Conservation (phyloP, 495 filamentous ascomycete species). For the Penicillium malachiteum region DNA sequence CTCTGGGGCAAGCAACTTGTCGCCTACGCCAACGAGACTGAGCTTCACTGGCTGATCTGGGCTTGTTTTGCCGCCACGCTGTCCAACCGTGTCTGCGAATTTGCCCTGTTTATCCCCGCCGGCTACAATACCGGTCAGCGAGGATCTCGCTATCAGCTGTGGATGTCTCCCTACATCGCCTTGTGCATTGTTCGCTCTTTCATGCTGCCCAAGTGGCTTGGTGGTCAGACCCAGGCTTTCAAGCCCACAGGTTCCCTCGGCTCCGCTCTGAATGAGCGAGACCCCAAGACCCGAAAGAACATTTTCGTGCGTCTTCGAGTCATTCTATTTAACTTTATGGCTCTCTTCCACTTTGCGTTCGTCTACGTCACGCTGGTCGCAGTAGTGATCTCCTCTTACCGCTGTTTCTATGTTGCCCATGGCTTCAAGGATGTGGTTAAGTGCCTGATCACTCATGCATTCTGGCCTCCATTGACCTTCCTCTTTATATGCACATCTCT, state of each 20-base stretch:
- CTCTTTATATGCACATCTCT: constrained; percentile 37
- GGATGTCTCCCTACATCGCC: constrained; percentile 48
- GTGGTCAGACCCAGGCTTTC: constrained; percentile 36
- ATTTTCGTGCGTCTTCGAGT: constrained; percentile 31
- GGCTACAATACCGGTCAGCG: constrained; percentile 46
- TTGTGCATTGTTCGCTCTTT: constrained; percentile 43
- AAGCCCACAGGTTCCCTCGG: constrained; percentile 35
- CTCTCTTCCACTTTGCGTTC: constrained; percentile 37
- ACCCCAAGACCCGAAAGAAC: constrained; percentile 29
- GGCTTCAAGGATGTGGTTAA: constrained; percentile 30
- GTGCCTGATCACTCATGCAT: constrained; percentile 46
- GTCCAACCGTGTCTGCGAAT: constrained; percentile 42
- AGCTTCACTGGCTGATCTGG: constrained; percentile 50
- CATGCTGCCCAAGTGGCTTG: constrained; percentile 44
- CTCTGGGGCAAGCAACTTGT: constrained; percentile 45
- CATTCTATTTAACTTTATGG: constrained; percentile 37
- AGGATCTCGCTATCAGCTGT: constrained; percentile 39
- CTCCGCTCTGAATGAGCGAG: constrained; percentile 33
- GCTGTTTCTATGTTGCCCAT: constrained; percentile 30
- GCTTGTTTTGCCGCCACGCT: constrained; percentile 42
- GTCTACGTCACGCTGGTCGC: constrained; percentile 41
- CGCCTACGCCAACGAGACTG: constrained; percentile 37
- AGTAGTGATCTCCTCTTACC: constrained; percentile 33
- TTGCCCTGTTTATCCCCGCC: constrained; percentile 42
- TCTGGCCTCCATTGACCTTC: constrained; percentile 47